Evolutionary conservation across 257 asterid genomes (phyloP), one percentile per base, ranked within the genome.

Genomic region (Nicotiana otophora): DNA sequence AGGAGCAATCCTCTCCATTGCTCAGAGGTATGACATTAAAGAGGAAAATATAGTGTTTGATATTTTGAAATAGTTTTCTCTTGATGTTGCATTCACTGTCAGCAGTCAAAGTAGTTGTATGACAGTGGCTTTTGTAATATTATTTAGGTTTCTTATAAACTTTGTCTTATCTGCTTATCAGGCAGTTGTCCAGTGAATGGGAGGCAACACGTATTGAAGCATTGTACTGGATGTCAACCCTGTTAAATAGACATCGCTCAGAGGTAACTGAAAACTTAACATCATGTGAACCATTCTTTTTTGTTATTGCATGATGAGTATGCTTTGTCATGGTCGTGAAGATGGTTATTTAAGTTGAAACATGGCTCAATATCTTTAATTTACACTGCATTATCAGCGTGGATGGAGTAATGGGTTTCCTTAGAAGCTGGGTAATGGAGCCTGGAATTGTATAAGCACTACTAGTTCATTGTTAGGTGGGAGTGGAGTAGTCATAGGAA

Each of bases 171-270:
- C 67, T 86, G 61, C 85, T 31, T 85, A 83, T 77, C 89, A 96
- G 99, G 88, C 96, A 94, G 89, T 88, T 96, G 77, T 90, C 97
- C 83, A 91, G 94, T 88, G 98, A 94, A 84, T 96, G 94, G 93
- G 99, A 94, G 89, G 98, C 99, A 81, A 93, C 98, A 34, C 98
- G 99, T 36, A 95, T 95, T 86, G 99, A 96, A 90, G 95, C 99
- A 83, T 87, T 96, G 88, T 92, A 93, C 83, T 96, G 99, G 99
- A 93, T 96, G 85, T 89, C 91, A 74, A 87, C 89, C 83, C 94
- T 96, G 48, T 84, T 96, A 87, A 89, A 82, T 84, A 89, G 92
- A 82, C 94, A 93, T 83, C 89, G 98, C 58, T 66, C 81, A 7
- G 98, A 92, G 98, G 99, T 95, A 86, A 72, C 7, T 68, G 83